Base-by-base conservation (phyloP, 1,284 basidiomycete genomes). In the Cystobasidiaceae sp. region DNA sequence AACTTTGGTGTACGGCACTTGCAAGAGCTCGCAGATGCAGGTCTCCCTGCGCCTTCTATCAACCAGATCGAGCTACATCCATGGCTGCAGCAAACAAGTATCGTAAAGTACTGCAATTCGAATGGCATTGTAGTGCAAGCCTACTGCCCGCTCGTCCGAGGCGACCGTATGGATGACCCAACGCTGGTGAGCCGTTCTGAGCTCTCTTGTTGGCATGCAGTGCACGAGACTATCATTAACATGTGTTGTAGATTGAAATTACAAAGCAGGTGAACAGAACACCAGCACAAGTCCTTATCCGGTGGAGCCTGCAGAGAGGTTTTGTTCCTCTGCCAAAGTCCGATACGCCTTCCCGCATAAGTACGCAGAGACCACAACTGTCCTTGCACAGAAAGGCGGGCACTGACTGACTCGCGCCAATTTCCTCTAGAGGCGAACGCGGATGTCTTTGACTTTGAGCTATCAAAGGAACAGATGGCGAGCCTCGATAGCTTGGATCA, bases 321-420 rank as follows among this genome's bases (percentile, higher is more conserved):
- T 63, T 67, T 21, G 80, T 87, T 0, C 87, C 87, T 0, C 80
- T 90, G 23, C 88, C 88, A 3, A 91, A 90, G 77, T 88, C 86
- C 37, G 83, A 82, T 17, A 85, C 81, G 0, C 80, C 85, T 0
- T 75, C 77, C 6, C 81, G 88, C 37, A 90, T 91, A 70, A 77
- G 63, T 66, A 33, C 21, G 13, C 19, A 7, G 9, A 49, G 17
- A 5, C 7, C 8, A 13, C 56, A 52, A 19, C 19, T 13, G 9
- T 25, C 7, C 7, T 8, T 7, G 27, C 6, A 34, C 4, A 9
- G 8, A 34, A 3, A 9, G 8, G 23, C 45, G 27, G 13, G 23
- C 45, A 46, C 13, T 3, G 3, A n/a, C 27, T 56, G 6, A 41
- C 32, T 15, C 6, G 25, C n/a, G 1, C 27, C 45, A 25, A 3